Conservation (phyloP, 768 basidiomycete species). For the Naematelia encephala region DNA sequence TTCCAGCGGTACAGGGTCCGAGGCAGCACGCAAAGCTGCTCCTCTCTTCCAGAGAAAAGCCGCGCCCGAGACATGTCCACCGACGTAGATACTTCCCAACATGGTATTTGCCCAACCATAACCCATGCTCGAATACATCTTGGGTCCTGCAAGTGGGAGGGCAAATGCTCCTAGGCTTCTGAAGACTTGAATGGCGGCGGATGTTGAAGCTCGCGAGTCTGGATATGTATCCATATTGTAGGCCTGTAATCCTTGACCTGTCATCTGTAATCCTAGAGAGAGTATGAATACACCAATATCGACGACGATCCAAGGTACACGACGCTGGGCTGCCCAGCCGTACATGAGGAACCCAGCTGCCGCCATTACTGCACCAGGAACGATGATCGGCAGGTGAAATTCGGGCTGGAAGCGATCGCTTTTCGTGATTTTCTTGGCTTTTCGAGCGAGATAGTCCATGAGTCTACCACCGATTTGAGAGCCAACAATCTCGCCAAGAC, state of each 20-base stretch:
- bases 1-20: background rate
- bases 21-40: background rate
- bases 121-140: constrained; percentile 4
- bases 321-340: constrained; percentile 7
- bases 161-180: constrained; percentile 4
- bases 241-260: constrained; percentile 2
- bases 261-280: constrained; percentile 6
- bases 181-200: constrained; percentile 2
- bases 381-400: constrained; percentile 9
- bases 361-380: constrained; percentile 2
- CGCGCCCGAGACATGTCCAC: constrained; percentile 1
- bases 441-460: constrained; percentile 8
- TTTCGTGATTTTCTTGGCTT: constrained; percentile 3
- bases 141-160: constrained; percentile 1
- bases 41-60: background rate
- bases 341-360: constrained; percentile 2
- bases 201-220: constrained; percentile 4
- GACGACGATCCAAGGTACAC: constrained; percentile 4
- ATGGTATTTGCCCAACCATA: constrained; percentile 2
- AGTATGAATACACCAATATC: constrained; percentile 2
- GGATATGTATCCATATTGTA: constrained; percentile 6
- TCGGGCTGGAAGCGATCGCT: constrained; percentile 5
- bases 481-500: constrained; percentile 4
- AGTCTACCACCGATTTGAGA: constrained; percentile 7
- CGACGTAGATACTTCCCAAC: background rate